These are phyloP conservation scores for Limtongozyma cylindracea DNA, from an alignment of 805 yeast genomes.

Conservation along the genomic window DNA sequence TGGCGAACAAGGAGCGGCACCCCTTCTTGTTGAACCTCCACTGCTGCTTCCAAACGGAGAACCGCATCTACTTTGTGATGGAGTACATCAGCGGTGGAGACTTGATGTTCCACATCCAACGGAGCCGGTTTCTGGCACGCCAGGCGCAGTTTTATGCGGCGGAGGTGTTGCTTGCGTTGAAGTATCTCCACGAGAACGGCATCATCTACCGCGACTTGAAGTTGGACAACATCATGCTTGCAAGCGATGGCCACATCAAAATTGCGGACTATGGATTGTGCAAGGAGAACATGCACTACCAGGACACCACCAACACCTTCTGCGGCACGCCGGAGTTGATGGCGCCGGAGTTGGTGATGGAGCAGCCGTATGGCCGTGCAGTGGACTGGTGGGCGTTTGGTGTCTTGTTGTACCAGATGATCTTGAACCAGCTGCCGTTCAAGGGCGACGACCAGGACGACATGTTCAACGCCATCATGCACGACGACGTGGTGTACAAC, in stretches of 20 bases:
- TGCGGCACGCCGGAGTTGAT: constrained; percentile 98
- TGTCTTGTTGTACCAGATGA: constrained; percentile 86
- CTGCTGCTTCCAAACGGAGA: constrained; percentile 95
- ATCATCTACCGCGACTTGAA: constrained; percentile 92
- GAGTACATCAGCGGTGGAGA: constrained; percentile 97
- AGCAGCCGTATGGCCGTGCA: constrained; percentile 76
- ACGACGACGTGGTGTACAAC: constrained; percentile 92
- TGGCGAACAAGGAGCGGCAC: constrained; percentile 70
- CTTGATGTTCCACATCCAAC: constrained; percentile 97
- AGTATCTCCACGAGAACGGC: constrained; percentile 87
- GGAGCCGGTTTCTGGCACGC: constrained; percentile 63
- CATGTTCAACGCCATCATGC: constrained; percentile 84
- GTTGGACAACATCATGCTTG: constrained; percentile 76
- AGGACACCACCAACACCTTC: constrained; percentile 74
- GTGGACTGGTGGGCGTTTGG: constrained; percentile 99
- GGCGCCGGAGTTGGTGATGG: constrained; percentile 96
- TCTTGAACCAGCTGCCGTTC: constrained; percentile 89
- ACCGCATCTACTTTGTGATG: constrained; percentile 94
- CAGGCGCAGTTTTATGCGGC: constrained; percentile 96
- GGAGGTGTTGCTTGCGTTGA: constrained; percentile 75
- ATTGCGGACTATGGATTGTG: constrained; percentile 95
- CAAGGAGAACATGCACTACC: constrained; percentile 77
- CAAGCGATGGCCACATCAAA: constrained; percentile 83
- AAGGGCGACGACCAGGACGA: constrained; percentile 95
- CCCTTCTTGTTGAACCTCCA: constrained; percentile 81